phyloP scores from a whole-genome alignment of 352 stramenopile genomes.

The Phytopythium montanum region DNA sequence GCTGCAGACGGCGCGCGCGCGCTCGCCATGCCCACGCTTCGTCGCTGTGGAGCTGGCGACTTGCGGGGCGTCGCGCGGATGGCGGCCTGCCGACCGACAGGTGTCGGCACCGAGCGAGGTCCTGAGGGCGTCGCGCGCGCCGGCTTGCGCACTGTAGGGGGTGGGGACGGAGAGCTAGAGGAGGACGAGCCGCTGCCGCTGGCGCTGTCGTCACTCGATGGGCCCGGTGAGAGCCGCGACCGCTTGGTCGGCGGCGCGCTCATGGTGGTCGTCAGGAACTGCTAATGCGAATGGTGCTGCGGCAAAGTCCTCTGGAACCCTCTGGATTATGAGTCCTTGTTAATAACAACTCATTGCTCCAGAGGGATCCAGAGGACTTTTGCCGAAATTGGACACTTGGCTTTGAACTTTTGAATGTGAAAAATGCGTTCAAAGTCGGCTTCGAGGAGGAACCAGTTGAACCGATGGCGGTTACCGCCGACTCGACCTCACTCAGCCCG shows the following conservation, averaged over 20 bases:
- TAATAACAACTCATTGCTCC: no score
- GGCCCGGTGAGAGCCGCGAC: slow-evolving; percentile 12
- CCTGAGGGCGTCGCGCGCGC: background rate
- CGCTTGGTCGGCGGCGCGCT: slow-evolving; percentile 8
- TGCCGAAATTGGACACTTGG: no score
- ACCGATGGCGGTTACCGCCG: no score
- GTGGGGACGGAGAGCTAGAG: slow-evolving; percentile 18
- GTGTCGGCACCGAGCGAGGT: slow-evolving; percentile 3
- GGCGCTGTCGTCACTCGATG: slow-evolving; percentile 23
- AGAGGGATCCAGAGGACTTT: no score
- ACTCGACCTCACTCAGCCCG: no score
- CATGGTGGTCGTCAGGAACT: slow-evolving; percentile 7
- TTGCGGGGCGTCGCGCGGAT: slow-evolving; percentile 40
- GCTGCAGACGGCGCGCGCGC: background rate
- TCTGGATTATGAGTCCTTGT: no score
- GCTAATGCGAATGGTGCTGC: slow-evolving; percentile 14
- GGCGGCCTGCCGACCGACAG: slow-evolving; percentile 33
- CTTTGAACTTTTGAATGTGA: no score
- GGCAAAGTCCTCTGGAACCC: background rate
- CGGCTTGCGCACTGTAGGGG: slow-evolving; percentile 13
- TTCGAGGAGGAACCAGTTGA: no score
- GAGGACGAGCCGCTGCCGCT: slow-evolving; percentile 29
- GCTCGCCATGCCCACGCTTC: slow-evolving; percentile 6
- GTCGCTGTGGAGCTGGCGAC: slow-evolving; percentile 16
- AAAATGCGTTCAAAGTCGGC: no score